phyloP scores from a whole-genome alignment of 2,329 filamentous ascomycete genomes.

The Alternaria sp. region DNA sequence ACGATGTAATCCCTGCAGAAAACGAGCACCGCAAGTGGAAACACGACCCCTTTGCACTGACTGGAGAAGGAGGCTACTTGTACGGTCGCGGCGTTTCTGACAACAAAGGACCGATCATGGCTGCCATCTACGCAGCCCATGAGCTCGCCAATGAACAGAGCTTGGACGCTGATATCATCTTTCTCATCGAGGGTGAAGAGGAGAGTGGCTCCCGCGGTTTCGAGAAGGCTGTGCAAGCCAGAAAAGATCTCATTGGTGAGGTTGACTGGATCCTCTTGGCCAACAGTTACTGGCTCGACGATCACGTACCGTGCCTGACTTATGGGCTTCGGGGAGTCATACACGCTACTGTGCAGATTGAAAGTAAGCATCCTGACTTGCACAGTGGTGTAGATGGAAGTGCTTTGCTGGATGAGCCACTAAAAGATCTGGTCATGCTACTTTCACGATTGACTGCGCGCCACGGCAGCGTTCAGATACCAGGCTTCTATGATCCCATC shows the following conservation, averaged over 20 bases:
- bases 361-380: slow-evolving; percentile 85
- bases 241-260: slow-evolving; percentile 85
- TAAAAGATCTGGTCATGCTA: slow-evolving; percentile 88
- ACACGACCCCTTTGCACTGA: slow-evolving; percentile 86
- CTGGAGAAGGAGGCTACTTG: slow-evolving; percentile 87
- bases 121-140: slow-evolving; percentile 90
- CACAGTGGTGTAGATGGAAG: slow-evolving; percentile 98
- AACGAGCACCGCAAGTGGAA: slow-evolving; percentile 83
- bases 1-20: slow-evolving; percentile 94
- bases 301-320: slow-evolving; percentile 92
- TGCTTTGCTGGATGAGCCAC: slow-evolving; percentile 84
- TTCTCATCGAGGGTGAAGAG: slow-evolving; percentile 96
- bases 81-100: slow-evolving; percentile 97
- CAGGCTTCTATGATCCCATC: slow-evolving; percentile 87
- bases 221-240: slow-evolving; percentile 77
- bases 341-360: slow-evolving; percentile 87
- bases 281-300: slow-evolving; percentile 98
- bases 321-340: slow-evolving; percentile 94
- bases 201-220: slow-evolving; percentile 94
- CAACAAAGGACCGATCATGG: slow-evolving; percentile 95
- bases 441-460: slow-evolving; percentile 82
- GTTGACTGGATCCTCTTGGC: slow-evolving; percentile 95
- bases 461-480: slow-evolving; percentile 82
- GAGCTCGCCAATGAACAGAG: slow-evolving; percentile 85
- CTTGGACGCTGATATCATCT: slow-evolving; percentile 87